Base-by-base conservation (phyloP, 2,329 filamentous ascomycete species). In the Didymella arachidicola region DNA sequence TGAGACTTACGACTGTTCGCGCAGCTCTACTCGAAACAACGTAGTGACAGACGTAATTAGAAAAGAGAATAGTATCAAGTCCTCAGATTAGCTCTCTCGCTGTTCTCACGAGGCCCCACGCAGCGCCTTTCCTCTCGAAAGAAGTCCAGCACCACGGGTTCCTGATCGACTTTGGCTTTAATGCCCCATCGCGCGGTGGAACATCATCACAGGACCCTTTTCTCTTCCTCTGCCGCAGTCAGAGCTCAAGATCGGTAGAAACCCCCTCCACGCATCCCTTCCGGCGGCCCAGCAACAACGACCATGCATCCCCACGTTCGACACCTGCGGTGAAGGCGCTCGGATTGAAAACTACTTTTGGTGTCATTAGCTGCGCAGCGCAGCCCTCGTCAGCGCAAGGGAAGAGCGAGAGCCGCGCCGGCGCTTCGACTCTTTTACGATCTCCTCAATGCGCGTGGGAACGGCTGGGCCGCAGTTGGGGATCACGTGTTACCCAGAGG, bases 1-100 rank as follows among this genome's bases (percentile, higher is more conserved):
- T 11, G 11, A 29, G 11, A 29, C 11, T 11, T 11, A 11, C 27
- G 11, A 29, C 27, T 11, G 11, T 29, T 29, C 27, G 27, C 2
- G 27, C 27, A 29, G 27, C 27, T 29, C 27, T 29, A 8, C 11
- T 2, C 27, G 22, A 22, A 39, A 39, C 11, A 8, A 10, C 36
- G 11, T 7, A n/a, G 11, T 6, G 4, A 19, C 36, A 39, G 36
- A 39, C 6, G 10, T 8, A 22, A 22, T 4, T 12, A 11, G 16
- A 16, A 14, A 41, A 25, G 38, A 25, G 11, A 25, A 14, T 41
- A 8, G 2, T 42, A 43, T n/a, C 26, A 6, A 63, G 66, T 71
- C 71, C 71, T 73, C 71, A 73, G 71, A 73, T 72, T 70, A 73
- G 71, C 71, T 73, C 71, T 73, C 71, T 60, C 64, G 64, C 68